phyloP scores from a whole-genome alignment of 1,284 basidiomycete species.

The Somion occarium region DNA sequence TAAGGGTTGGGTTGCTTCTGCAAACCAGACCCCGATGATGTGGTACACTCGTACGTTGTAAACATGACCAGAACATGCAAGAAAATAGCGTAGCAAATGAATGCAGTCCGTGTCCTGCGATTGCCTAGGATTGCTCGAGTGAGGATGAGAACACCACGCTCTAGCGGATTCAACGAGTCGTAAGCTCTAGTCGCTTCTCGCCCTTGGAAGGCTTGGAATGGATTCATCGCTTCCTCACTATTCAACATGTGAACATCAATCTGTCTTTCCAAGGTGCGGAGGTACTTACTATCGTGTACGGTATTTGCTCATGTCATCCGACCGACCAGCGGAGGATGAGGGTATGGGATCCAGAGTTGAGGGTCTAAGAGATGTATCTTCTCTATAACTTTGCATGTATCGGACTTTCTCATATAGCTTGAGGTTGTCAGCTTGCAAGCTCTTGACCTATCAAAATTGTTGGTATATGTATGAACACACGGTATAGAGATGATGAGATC shows the following conservation, averaged over 20 bases:
- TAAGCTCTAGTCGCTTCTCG: slow-evolving; percentile 90
- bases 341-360: slow-evolving; percentile 69
- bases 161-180: slow-evolving; percentile 87
- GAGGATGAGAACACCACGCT: slow-evolving; percentile 82
- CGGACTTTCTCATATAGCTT: slow-evolving; percentile 96
- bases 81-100: slow-evolving; percentile 77
- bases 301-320: slow-evolving; percentile 85
- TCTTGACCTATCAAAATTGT: slow-evolving; percentile 28
- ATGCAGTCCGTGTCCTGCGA: slow-evolving; percentile 76
- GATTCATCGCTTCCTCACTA: slow-evolving; percentile 90
- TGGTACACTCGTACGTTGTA: slow-evolving; percentile 69
- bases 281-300: slow-evolving; percentile 67
- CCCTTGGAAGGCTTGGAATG: slow-evolving; percentile 95
- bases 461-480: neutral
- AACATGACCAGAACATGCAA: slow-evolving; percentile 80
- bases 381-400: slow-evolving; percentile 92
- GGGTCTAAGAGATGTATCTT: slow-evolving; percentile 51
- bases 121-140: slow-evolving; percentile 87
- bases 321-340: slow-evolving; percentile 32
- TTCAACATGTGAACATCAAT: neutral
- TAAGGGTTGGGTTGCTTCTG: slow-evolving; percentile 41
- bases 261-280: neutral
- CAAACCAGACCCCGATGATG: slow-evolving; percentile 41
- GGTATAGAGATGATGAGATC: slow-evolving; percentile 57
- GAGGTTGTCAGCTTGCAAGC: slow-evolving; percentile 86